Conservation (phyloP, 108 stramenopile species). For the Nitzschia palea region DNA sequence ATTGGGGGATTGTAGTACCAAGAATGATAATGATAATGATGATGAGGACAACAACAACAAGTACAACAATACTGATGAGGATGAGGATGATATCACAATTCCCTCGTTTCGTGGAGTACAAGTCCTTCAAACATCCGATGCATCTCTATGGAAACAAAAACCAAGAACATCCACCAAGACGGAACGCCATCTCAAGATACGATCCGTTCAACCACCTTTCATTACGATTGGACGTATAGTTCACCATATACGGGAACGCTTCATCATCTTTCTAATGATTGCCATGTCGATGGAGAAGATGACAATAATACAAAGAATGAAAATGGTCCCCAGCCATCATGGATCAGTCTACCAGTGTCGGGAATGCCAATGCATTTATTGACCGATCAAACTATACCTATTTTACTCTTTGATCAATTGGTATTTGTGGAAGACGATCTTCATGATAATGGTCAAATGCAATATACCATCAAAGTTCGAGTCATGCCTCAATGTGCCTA, state of each 20-base stretch:
- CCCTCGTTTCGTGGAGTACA: slow-evolving; percentile 48
- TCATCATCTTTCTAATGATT: not conserved
- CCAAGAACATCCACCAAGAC: not conserved
- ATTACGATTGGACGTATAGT: slow-evolving; percentile 83
- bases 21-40: not conserved
- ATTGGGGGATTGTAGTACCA: not conserved
- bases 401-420: slow-evolving; percentile 72
- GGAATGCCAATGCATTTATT: slow-evolving; percentile 57
- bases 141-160: slow-evolving; percentile 54
- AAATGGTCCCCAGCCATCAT: too few species aligned
- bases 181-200: not conserved
- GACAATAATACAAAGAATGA: too few species aligned
- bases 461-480: slow-evolving; percentile 60
- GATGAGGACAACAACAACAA: not conserved
- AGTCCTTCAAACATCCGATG: slow-evolving; percentile 60
- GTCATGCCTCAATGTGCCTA: slow-evolving; percentile 76
- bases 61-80: not conserved
- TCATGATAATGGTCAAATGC: slow-evolving; percentile 79
- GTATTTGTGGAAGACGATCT: slow-evolving; percentile 74
- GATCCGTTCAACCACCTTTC: slow-evolving; percentile 39
- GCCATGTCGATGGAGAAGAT: not conserved
- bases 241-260: slow-evolving; percentile 46
- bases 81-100: too few species aligned
- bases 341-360: slow-evolving; percentile 46
- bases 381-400: slow-evolving; percentile 62